Percentiles rank a stretch among this genome's conserved stretches.
phyloP scores from a whole-genome alignment of 441 rosid genomes.

The Bocquillonia castaneifolia region DNA sequence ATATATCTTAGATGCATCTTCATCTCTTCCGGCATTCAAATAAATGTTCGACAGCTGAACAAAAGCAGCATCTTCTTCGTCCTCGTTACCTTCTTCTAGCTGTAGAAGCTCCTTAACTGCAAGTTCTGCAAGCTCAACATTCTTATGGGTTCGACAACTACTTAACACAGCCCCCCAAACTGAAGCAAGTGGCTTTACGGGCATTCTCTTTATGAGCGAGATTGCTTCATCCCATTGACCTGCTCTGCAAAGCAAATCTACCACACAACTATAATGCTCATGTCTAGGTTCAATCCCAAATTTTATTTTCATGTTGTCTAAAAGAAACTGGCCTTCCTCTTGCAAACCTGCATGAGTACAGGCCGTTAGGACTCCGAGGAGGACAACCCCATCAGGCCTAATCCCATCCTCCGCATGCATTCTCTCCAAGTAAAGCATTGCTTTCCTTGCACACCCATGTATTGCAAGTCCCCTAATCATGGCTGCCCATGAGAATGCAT shows the following conservation, averaged over 20 bases:
- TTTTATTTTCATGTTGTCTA: conserved; percentile 38
- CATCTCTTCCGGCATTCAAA: conserved; percentile 28
- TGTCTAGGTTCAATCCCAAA: conserved; percentile 42
- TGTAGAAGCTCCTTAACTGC: conserved; percentile 44
- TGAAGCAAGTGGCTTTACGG: conserved; percentile 54
- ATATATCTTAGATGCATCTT: conserved; percentile 40
- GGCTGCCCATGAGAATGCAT: conserved; percentile 54
- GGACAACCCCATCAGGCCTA: conserved; percentile 49
- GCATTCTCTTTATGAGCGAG: conserved; percentile 46
- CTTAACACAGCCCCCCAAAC: conserved; percentile 57
- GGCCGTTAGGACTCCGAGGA: conserved; percentile 45
- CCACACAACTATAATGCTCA: conserved; percentile 52
- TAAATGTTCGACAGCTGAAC: conserved; percentile 51
- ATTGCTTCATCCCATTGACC: conserved; percentile 45
- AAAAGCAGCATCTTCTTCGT: conserved; percentile 54
- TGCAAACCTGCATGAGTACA: conserved; percentile 58
- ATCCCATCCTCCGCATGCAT: conserved; percentile 39
- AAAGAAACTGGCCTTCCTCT: conserved; percentile 38
- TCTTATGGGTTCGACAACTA: conserved; percentile 47
- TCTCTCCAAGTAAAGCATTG: conserved; percentile 36
- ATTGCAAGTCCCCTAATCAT: conserved; percentile 47
- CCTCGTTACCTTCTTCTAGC: conserved; percentile 35
- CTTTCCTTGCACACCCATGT: conserved; percentile 41
- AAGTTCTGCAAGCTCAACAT: conserved; percentile 51
- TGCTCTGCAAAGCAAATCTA: conserved; percentile 54